Evolutionary conservation across 148 eudicot species (phyloP), one percentile per base, ranked within the genome.

Genomic region (Fallopia convolvulus): DNA sequence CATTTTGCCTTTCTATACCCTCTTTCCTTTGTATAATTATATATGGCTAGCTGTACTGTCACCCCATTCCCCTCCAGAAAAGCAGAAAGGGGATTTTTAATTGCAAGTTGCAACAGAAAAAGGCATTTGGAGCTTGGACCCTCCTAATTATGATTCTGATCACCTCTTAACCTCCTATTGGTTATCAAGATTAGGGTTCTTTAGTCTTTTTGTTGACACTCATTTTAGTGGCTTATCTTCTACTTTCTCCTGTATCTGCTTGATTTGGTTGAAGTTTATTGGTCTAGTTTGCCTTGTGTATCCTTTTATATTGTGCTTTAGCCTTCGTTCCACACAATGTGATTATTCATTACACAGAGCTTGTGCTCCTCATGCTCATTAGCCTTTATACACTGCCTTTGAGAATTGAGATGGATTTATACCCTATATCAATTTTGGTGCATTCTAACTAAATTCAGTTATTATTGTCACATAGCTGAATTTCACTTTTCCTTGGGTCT

Each of bases 21-120:
- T 65, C 70, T 65, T 65, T 14, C 40, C 70, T 32, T 9, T 30
- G 70, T 32, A 32, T 65, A 32, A 30, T 65, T 65, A 30, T 65
- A 65, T 33, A 39, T 68, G 72, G 46, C 21, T 15, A 68, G 72
- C 42, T 68, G 46, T 68, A 36, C 72, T 68, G 44, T 39, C 15
- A 66, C 72, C 72, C 72, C 72, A 68, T 68, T 68, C 21, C 36
- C 44, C 72, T 68, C 72, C 44, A 33, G 8, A 13, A 68, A 68
- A 68, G 72, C 72, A 68, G 9, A 39, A 68, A 12, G 72, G 39
- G 12, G 68, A 55, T 63, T 63, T 30, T 63, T 63, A 63, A 30
- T 63, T 63, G 23, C 39, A 63, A 63, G 39, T 63, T 63, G 70
- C 70, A 55, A 18, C 21, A 26, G 6, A 63, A 63, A 8, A 63